Percentiles rank a stretch among this genome's conserved stretches.
These are phyloP conservation scores for Acanthamoeba triangularis DNA, from an alignment of 208 protist species.

Conservation along the genomic window DNA sequence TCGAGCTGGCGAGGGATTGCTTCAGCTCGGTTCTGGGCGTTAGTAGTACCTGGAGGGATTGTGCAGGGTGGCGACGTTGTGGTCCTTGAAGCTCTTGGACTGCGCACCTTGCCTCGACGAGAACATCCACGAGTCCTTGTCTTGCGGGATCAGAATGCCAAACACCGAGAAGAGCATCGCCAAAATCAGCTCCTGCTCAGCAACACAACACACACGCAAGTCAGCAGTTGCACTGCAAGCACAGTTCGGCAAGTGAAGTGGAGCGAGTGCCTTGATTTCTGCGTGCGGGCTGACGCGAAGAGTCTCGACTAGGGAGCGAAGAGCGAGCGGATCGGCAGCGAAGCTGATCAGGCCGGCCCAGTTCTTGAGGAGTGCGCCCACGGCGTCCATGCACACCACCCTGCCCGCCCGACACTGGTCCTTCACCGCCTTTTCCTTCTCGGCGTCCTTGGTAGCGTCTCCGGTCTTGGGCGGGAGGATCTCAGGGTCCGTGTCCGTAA, in stretches of 20 bases:
- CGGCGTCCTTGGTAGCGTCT: neutral
- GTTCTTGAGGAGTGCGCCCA: slow-evolving; percentile 77
- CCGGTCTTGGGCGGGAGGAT: neutral
- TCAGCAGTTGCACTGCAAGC: no score
- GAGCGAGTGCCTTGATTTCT: slow-evolving; percentile 75
- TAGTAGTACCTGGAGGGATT: neutral
- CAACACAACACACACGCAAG: neutral
- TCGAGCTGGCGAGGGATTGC: neutral
- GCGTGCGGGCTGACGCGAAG: slow-evolving; percentile 77
- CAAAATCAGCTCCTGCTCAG: slow-evolving; percentile 60
- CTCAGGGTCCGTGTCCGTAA: slow-evolving; percentile 23
- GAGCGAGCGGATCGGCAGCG: slow-evolving; percentile 76
- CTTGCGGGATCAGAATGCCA: slow-evolving; percentile 50
- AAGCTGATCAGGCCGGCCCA: slow-evolving; percentile 82
- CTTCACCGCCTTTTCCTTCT: neutral
- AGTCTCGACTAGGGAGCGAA: slow-evolving; percentile 80
- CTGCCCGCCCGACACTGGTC: neutral
- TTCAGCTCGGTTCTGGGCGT: neutral
- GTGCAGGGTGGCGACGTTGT: neutral
- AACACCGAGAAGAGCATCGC: slow-evolving; percentile 82
- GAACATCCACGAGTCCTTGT: slow-evolving; percentile 73
- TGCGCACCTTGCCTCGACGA: slow-evolving; percentile 56
- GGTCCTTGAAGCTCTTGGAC: slow-evolving; percentile 66
- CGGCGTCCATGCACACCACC: slow-evolving; percentile 55
- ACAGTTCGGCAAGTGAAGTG: neutral